These are phyloP conservation scores for Psilocybe azurescens DNA, from an alignment of 768 basidiomycete species.

Conservation along the genomic window DNA sequence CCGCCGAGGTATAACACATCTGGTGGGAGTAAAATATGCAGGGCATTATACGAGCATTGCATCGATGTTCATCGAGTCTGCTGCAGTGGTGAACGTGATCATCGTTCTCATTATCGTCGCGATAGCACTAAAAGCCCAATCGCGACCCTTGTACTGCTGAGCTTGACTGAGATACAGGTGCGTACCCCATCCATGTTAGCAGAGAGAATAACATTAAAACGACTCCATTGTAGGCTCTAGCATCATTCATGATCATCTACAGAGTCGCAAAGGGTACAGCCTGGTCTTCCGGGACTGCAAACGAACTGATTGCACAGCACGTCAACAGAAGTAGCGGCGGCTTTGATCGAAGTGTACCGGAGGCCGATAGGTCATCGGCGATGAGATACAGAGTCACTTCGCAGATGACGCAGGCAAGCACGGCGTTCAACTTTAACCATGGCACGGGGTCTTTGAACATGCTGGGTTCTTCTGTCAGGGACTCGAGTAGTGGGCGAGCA, in stretches of 20 bases:
- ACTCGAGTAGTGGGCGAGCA: neutral
- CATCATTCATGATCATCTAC: conserved; percentile 21
- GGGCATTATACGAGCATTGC: conserved; percentile 20
- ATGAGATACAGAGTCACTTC: conserved; percentile 9
- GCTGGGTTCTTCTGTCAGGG: neutral
- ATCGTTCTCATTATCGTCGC: conserved; percentile 17
- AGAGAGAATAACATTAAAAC: neutral
- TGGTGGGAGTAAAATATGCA: conserved; percentile 15
- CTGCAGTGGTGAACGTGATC: conserved; percentile 15
- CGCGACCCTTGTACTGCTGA: conserved; percentile 14
- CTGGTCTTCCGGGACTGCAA: conserved; percentile 17
- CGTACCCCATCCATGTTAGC: neutral
- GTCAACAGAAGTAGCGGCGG: neutral
- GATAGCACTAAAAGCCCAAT: conserved; percentile 15
- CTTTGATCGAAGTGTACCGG: neutral
- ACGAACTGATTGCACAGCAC: conserved; percentile 15
- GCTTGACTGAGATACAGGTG: conserved; percentile 20
- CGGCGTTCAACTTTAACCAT: conserved; percentile 11
- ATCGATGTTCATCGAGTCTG: conserved; percentile 26
- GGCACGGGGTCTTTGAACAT: neutral
- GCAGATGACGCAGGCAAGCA: conserved; percentile 12
- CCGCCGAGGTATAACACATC: conserved; percentile 10
- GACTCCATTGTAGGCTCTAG: conserved; percentile 8
- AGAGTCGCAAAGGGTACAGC: conserved; percentile 19
- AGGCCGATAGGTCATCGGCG: neutral